Evolutionary conservation across 495 filamentous ascomycete genomes (phyloP).

Genomic region (Tuber umbilicatum): DNA sequence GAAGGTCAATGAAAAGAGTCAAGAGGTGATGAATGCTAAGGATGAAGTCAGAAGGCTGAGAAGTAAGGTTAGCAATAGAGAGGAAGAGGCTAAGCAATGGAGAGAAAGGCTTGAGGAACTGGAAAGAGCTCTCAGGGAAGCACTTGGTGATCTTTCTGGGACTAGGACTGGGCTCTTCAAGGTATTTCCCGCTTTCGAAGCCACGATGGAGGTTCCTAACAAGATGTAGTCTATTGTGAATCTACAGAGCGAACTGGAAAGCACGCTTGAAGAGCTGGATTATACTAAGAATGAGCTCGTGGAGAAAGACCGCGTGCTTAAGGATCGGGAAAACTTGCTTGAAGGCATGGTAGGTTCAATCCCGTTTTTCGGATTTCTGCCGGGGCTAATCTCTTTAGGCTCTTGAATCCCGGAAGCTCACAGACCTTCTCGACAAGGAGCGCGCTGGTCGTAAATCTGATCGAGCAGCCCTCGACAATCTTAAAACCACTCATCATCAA

Average conservation of each 20-base stretch:
- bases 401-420: conserved; percentile 75
- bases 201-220: conserved; percentile 29
- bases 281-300: conserved; percentile 63
- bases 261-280: conserved; percentile 73
- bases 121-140: conserved; percentile 78
- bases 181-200: conserved; percentile 45
- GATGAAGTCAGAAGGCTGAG: conserved; percentile 78
- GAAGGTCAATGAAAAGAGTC: conserved; percentile 41
- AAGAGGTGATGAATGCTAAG: conserved; percentile 55
- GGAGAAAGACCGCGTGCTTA: conserved; percentile 83
- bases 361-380: background rate
- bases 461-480: conserved; percentile 76
- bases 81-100: conserved; percentile 82
- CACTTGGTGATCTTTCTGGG: conserved; percentile 74
- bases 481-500: conserved; percentile 77
- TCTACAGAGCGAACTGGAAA: conserved; percentile 79
- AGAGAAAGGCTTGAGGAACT: conserved; percentile 82
- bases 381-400: conserved; percentile 50
- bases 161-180: conserved; percentile 79
- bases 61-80: conserved; percentile 70
- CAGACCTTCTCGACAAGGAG: conserved; percentile 87
- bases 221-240: conserved; percentile 64
- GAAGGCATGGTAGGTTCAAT: conserved; percentile 50
- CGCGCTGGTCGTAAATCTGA: conserved; percentile 74
- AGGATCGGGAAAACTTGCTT: conserved; percentile 83